Base-by-base conservation (phyloP, 192 early-diverging fungal species). In the Geosiphon pyriformis region DNA sequence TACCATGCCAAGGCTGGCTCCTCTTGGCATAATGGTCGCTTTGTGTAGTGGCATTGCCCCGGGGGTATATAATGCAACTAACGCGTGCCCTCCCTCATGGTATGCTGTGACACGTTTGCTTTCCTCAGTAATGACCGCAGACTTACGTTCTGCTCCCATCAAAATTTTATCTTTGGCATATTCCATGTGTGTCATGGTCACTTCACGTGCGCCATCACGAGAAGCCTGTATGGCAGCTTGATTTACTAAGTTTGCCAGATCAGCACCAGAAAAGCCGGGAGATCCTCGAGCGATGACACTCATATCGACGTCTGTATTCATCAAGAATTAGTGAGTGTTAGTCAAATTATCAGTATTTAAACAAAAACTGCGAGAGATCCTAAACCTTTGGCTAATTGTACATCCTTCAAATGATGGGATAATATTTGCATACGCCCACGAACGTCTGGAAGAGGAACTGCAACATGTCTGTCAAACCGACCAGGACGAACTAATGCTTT, bases 191-290 rank as follows among this genome's bases (percentile, higher is more conserved):
- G 75, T 81, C 78, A 90, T 88, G 7, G 72, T 78, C 1, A 99
- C 94, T 27, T 77, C 72, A 35, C 75, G 78, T n/a, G 84, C 79
- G 25, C 83, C 79, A 67, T 91, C 88, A 58, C 94, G 90, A 22
- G 89, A 89, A 0, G 96, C 98, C 64, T 91, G 85, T 68, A 99
- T 96, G 2, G 98, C 98, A 1, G 96, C 96, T 37, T 95, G 92
- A 74, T 99, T 99, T 72, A 98, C 85, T 29, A 99, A 81, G 65
- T 99, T 99, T 58, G 94, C 91, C 15, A 99, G 74, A 74, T 99
- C 94, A n/a, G 98, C 98, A 42, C 98, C 98, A n/a, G 93, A 95
- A 72, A 99, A 98, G 17, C 98, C 98, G 4, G 96, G 94, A 7
- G 98, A 98, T 30, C 98, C 96, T 31, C 96, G 84, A 3, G 98